These are phyloP conservation scores for Tetracladium maxilliforme DNA, from an alignment of 2,329 filamentous ascomycete genomes.

Conservation along the genomic window DNA sequence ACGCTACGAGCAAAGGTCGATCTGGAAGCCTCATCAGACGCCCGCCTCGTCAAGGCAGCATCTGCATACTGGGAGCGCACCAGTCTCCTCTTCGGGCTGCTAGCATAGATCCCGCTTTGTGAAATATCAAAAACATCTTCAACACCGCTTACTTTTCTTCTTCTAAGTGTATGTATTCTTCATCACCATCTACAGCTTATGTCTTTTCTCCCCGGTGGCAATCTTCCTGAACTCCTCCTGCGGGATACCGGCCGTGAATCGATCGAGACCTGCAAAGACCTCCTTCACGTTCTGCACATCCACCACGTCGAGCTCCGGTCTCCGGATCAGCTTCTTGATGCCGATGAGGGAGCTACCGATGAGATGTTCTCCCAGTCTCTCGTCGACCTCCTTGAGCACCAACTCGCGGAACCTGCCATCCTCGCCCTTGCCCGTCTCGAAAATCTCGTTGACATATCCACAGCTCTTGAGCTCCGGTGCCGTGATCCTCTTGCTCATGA, in stretches of 20 bases:
- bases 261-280: slow-evolving; percentile 71
- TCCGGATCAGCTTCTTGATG: slow-evolving; percentile 73
- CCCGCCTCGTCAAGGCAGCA: slow-evolving; percentile 44
- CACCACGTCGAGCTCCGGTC: slow-evolving; percentile 55
- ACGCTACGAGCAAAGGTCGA: slow-evolving; percentile 29
- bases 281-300: slow-evolving; percentile 70
- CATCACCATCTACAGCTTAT: slow-evolving; percentile 70
- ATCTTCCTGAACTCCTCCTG: slow-evolving; percentile 82
- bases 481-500: slow-evolving; percentile 71
- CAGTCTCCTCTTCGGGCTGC: slow-evolving; percentile 64
- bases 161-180: too few relatives aligned
- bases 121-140: too few relatives aligned
- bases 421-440: slow-evolving; percentile 44
- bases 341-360: slow-evolving; percentile 63
- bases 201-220: slow-evolving; percentile 78
- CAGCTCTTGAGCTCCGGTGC: slow-evolving; percentile 58
- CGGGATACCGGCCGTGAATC: slow-evolving; percentile 52
- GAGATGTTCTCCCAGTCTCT: slow-evolving; percentile 66
- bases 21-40: slow-evolving; percentile 29
- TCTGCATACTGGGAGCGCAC: slow-evolving; percentile 75
- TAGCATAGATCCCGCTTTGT: too few relatives aligned
- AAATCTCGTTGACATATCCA: slow-evolving; percentile 79
- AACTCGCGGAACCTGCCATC: slow-evolving; percentile 52
- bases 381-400: slow-evolving; percentile 69
- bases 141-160: too few relatives aligned